phyloP scores from a whole-genome alignment of 2,329 filamentous ascomycete species.

The Diaporthe ampelina region DNA sequence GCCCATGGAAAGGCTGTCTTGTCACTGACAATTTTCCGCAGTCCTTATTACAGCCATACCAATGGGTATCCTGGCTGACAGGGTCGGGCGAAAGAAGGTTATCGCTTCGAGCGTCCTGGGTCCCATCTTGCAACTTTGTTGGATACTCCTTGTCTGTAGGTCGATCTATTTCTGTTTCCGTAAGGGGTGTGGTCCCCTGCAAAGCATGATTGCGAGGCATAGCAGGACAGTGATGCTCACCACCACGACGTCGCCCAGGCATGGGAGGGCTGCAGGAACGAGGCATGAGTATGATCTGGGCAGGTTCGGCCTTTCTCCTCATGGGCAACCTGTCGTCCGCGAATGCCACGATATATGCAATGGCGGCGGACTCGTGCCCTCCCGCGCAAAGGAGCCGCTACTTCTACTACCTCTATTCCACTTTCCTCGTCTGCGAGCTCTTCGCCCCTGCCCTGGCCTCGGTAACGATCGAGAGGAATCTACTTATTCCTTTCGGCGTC shows the following conservation, averaged over 20 bases:
- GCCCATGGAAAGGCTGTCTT: not conserved
- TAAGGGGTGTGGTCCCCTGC: not conserved
- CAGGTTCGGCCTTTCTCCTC: constrained; percentile 38
- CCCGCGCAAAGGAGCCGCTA: constrained; percentile 39
- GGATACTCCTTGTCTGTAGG: constrained; percentile 37
- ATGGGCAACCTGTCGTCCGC: constrained; percentile 42
- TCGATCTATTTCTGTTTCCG: not conserved
- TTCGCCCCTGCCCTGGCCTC: constrained; percentile 39
- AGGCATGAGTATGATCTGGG: constrained; percentile 39
- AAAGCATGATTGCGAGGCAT: not conserved
- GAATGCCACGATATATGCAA: constrained; percentile 41
- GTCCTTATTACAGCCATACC: constrained; percentile 40
- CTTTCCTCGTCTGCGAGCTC: constrained; percentile 41
- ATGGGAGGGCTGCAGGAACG: constrained; percentile 35
- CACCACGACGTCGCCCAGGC: constrained; percentile 22
- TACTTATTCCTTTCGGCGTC: constrained; percentile 39
- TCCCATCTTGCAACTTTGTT: constrained; percentile 37
- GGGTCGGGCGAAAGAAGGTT: constrained; percentile 40
- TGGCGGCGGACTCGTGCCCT: constrained; percentile 41
- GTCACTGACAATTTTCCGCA: constrained; percentile 17
- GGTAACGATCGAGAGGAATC: constrained; percentile 35
- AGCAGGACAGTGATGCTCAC: not conserved
- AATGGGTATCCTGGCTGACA: constrained; percentile 41
- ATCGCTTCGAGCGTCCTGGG: constrained; percentile 39
- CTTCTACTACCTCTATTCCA: constrained; percentile 43